Evolutionary conservation across 2,329 filamentous ascomycete species (phyloP), one percentile per base, ranked within the genome.

Genomic region (Elsinoe batatas): DNA sequence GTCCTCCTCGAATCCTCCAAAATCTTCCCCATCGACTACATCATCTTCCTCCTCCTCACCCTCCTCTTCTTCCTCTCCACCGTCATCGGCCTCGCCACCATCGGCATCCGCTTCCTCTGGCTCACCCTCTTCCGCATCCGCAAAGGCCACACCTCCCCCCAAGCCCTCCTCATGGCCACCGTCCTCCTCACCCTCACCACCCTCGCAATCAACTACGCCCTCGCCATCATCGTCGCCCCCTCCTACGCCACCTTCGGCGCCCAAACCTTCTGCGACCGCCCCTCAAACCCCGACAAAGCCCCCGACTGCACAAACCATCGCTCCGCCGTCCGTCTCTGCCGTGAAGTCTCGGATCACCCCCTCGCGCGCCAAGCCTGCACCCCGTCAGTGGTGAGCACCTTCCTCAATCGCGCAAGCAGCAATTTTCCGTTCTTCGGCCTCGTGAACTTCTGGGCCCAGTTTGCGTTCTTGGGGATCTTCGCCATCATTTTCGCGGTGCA

Each of bases 101-200:
- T 96, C 57, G 93, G 93, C 44, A 95, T 98, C 64, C 87, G 93
- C 61, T 95, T 98, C 77, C 80, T 98, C 53, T 98, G 93, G 93
- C 78, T 98, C 63, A 85, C 81, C 57, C 83, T 98, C 65, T 97
- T 97, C 79, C 84, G 86, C 68, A 91, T 98, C 64, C 83, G 89
- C 64, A 88, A 86, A 65, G 89, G 90, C 26, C 83, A 91, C 62
- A 97, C 91, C 0, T 85, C 88, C 0, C 93, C 93, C 0, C 93
- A 97, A 69, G 93, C 91, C 1, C 78, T 98, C 5, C 81, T 98
- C 54, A 83, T 96, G 67, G 87, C 89, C 1, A 96, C 91, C 0
- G 88, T 94, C 10, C 83, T 98, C 75, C 78, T 98, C 46, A 91
- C 89, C 0, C 79, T 97, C 61, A 91, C 94, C 61, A 88, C 88